phyloP scores from a whole-genome alignment of 2,329 filamentous ascomycete genomes.

The Pestalotiopsis sp. region DNA sequence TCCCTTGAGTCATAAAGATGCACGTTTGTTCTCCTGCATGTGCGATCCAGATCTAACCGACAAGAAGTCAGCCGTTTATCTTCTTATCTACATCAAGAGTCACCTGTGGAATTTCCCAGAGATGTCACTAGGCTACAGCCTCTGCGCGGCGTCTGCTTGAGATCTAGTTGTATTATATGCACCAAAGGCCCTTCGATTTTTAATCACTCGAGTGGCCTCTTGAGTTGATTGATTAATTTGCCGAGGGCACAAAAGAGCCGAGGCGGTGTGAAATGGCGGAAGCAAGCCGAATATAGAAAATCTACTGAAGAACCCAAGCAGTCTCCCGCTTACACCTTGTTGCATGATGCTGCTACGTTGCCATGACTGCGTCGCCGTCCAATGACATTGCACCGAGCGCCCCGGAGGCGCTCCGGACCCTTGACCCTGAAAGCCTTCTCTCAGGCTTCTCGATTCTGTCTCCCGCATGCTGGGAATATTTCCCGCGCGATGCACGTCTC shows the following conservation, averaged over 20 bases:
- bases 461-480: neutral
- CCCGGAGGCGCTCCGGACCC: neutral
- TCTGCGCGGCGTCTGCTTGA: no score
- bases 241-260: neutral
- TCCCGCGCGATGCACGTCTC: neutral
- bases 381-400: neutral
- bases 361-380: neutral
- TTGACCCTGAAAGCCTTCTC: neutral
- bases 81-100: neutral
- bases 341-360: neutral
- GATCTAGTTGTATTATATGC: no score
- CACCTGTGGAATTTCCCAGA: neutral
- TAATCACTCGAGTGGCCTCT: no score
- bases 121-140: no score
- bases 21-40: neutral
- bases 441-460: neutral
- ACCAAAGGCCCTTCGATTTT: no score
- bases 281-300: neutral
- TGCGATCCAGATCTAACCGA: neutral
- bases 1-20: no score
- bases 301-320: neutral
- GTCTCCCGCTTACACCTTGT: neutral
- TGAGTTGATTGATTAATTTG: neutral
- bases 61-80: neutral
- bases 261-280: neutral